Evolutionary conservation across 192 early-diverging fungal genomes (phyloP).

Genomic region (Backusella luteola): DNA sequence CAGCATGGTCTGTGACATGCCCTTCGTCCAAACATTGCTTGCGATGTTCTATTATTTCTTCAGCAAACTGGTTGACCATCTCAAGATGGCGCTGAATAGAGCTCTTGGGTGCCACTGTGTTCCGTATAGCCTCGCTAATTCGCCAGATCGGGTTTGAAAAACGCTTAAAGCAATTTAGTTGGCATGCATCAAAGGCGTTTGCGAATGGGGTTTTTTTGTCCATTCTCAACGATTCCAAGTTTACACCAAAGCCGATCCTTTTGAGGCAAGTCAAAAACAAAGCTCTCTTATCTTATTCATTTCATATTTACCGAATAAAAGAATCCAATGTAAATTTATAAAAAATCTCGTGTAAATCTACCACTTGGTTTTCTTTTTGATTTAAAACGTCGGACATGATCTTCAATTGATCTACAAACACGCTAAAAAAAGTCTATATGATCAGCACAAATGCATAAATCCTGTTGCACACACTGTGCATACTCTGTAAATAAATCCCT

Average conservation of each 20-base stretch:
- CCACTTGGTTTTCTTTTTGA: constrained; percentile 19
- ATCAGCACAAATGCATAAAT: not conserved
- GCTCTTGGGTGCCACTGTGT: not conserved
- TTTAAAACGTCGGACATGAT: constrained; percentile 19
- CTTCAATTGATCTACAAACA: constrained; percentile 24
- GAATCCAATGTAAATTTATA: constrained; percentile 46
- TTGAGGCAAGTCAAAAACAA: too few relatives aligned
- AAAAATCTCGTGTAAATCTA: constrained; percentile 45
- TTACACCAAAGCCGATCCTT: constrained; percentile 40
- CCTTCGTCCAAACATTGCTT: not conserved
- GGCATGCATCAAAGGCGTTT: constrained; percentile 44
- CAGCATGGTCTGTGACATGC: not conserved
- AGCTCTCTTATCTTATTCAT: too few relatives aligned
- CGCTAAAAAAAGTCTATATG: not conserved
- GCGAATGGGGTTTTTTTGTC: constrained; percentile 43
- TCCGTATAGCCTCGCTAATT: not conserved
- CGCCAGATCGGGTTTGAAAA: constrained; percentile 10
- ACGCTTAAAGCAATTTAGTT: constrained; percentile 23
- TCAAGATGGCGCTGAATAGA: constrained; percentile 14
- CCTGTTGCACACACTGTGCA: not conserved
- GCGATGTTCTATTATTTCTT: constrained; percentile 19
- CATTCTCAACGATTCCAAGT: constrained; percentile 38
- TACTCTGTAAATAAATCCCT: constrained; percentile 34
- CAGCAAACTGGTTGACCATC: constrained; percentile 22
- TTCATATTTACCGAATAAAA: constrained; percentile 32